Conservation (phyloP, 805 yeast genomes). For the Yarrowia divulgata region DNA sequence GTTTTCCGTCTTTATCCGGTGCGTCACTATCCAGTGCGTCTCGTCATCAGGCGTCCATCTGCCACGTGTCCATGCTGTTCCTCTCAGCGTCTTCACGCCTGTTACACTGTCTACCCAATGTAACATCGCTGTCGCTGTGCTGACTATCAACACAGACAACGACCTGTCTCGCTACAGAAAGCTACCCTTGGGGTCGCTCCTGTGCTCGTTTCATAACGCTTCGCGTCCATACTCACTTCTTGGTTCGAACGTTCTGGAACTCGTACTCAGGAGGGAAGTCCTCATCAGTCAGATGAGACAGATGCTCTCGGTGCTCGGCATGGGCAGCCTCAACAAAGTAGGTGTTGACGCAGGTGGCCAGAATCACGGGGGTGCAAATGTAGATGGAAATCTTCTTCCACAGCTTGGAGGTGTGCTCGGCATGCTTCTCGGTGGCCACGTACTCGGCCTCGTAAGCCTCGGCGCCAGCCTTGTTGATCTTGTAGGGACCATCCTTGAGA, state of each 20-base stretch:
- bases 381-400: slow-evolving; percentile 87
- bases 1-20: no score
- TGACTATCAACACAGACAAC: no score
- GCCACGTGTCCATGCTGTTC: no score
- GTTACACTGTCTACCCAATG: no score
- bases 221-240: slow-evolving; percentile 52
- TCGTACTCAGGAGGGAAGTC: slow-evolving; percentile 93
- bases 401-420: slow-evolving; percentile 71
- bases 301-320: slow-evolving; percentile 77
- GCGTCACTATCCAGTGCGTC: no score
- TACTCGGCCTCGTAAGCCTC: slow-evolving; percentile 67
- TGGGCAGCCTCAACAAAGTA: slow-evolving; percentile 84
- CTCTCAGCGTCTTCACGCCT: no score
- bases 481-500: slow-evolving; percentile 39
- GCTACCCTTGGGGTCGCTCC: neutral
- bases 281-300: slow-evolving; percentile 69
- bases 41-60: no score
- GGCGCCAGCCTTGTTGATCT: slow-evolving; percentile 67
- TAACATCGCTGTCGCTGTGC: no score
- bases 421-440: slow-evolving; percentile 79
- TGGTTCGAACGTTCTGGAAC: slow-evolving; percentile 87
- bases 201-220: neutral
- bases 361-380: slow-evolving; percentile 83
- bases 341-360: slow-evolving; percentile 79
- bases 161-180: no score